Evolutionary conservation across 768 basidiomycete genomes (phyloP).

Genomic region (Gloeostereum incarnatum): DNA sequence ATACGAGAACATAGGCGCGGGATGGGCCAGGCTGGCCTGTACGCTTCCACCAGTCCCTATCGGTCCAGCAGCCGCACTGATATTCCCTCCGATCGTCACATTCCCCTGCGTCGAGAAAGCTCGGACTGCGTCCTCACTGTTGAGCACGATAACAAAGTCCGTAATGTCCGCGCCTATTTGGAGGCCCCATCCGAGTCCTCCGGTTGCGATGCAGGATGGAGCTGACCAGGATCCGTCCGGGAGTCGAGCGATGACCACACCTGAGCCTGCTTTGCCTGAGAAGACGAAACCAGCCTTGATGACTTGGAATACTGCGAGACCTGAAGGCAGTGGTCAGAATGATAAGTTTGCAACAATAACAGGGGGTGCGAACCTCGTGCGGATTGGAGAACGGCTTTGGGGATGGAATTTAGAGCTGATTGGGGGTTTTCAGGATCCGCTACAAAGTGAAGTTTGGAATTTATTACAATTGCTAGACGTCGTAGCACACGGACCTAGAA

Average conservation of each 20-base stretch:
- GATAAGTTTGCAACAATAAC: neutral
- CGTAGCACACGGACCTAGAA: constrained; percentile 56
- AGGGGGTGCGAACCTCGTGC: constrained; percentile 59
- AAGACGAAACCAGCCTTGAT: constrained; percentile 92
- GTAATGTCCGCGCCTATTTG: constrained; percentile 95
- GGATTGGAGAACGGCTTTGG: constrained; percentile 82
- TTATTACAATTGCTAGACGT: constrained; percentile 2
- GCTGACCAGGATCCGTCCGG: constrained; percentile 97
- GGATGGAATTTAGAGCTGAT: constrained; percentile 89
- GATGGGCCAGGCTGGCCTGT: constrained; percentile 81
- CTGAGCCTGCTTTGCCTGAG: constrained; percentile 91
- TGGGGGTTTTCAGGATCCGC: constrained; percentile 83
- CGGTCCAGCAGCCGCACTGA: constrained; percentile 82
- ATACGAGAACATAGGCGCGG: constrained; percentile 96
- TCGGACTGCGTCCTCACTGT: constrained; percentile 90
- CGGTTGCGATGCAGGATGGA: constrained; percentile 94
- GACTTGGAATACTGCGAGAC: constrained; percentile 91
- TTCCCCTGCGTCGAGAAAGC: constrained; percentile 96
- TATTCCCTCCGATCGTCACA: constrained; percentile 87
- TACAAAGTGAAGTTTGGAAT: constrained; percentile 19
- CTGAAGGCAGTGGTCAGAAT: constrained; percentile 25
- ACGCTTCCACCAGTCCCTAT: constrained; percentile 92
- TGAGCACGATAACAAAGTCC: constrained; percentile 95
- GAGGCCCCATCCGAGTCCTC: constrained; percentile 89
- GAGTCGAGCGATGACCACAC: constrained; percentile 84